A percentile compares a stretch with the other conserved stretches of the same genome.
These are phyloP conservation scores for Beauveria brongniartii DNA, from an alignment of 2,329 filamentous ascomycete genomes.

Conservation along the genomic window DNA sequence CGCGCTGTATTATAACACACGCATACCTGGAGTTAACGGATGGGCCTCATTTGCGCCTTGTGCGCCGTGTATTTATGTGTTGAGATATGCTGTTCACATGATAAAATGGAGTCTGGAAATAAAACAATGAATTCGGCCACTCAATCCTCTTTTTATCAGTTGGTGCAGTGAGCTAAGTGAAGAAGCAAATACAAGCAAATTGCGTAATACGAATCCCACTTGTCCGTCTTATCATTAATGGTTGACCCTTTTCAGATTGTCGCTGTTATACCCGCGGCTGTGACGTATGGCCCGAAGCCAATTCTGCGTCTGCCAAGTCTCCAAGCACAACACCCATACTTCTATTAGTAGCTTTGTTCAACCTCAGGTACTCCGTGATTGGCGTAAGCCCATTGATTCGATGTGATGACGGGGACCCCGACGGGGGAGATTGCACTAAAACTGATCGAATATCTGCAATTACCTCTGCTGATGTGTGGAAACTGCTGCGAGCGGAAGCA, in stretches of 20 bases:
- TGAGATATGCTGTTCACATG: background rate
- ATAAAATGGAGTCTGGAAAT: background rate
- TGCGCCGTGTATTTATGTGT: constrained; percentile 2
- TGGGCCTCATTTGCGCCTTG: background rate
- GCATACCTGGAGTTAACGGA: constrained; percentile 13
- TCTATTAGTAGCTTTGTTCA: background rate
- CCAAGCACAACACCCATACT: background rate
- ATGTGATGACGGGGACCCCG: background rate
- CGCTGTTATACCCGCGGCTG: background rate
- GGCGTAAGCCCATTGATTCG: background rate
- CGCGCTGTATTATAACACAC: constrained; percentile 10
- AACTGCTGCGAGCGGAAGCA: background rate
- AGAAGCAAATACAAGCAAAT: constrained; percentile 5
- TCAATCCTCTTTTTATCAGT: background rate
- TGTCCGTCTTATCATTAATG: background rate
- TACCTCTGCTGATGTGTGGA: background rate
- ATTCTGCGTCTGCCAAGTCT: background rate
- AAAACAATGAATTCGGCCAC: background rate
- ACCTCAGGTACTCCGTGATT: constrained; percentile 1
- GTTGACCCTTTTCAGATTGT: background rate
- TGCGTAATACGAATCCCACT: background rate
- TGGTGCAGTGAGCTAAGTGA: background rate
- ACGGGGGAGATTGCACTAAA: background rate
- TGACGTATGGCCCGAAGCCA: background rate
- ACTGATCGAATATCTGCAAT: constrained; percentile 5